A percentile compares a stretch with the other conserved stretches of the same genome.
phyloP scores from a whole-genome alignment of 2,329 filamentous ascomycete species.

The Xylariaceae sp. region DNA sequence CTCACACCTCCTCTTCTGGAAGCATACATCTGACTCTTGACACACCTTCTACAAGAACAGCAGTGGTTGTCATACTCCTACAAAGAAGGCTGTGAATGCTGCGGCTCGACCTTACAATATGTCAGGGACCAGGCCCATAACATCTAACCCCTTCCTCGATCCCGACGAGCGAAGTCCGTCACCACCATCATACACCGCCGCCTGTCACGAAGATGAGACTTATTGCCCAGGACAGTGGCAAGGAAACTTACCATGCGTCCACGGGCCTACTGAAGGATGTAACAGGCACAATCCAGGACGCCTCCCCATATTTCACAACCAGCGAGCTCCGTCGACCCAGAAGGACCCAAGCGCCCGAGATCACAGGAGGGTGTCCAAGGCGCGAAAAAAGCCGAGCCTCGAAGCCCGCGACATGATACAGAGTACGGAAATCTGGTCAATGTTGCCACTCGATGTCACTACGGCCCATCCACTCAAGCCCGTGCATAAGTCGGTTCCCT shows the following conservation, averaged over 20 bases:
- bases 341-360: conserved; percentile 1
- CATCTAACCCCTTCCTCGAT: too few species aligned
- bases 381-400: neutral
- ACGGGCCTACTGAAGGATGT: conserved; percentile 8
- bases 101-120: too few species aligned
- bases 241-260: conserved; percentile 10
- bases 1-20: too few species aligned
- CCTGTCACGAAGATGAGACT: too few species aligned
- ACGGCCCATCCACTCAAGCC: conserved; percentile 9
- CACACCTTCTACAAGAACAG: too few species aligned
- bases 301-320: conserved; percentile 8
- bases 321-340: conserved; percentile 5
- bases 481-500: conserved; percentile 9
- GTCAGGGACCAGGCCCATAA: too few species aligned
- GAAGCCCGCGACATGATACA: too few species aligned
- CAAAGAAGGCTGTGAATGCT: too few species aligned
- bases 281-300: conserved; percentile 7
- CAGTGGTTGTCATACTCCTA: too few species aligned
- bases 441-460: neutral
- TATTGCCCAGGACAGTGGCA: conserved; percentile 5
- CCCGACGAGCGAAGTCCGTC: too few species aligned
- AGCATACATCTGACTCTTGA: too few species aligned
- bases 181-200: too few species aligned
- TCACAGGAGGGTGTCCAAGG: conserved; percentile 1
- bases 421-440: conserved; percentile 1